Evolutionary conservation across 1,139 yeast genomes (phyloP).

Genomic region (Magnusiomyces tetraspermus): DNA sequence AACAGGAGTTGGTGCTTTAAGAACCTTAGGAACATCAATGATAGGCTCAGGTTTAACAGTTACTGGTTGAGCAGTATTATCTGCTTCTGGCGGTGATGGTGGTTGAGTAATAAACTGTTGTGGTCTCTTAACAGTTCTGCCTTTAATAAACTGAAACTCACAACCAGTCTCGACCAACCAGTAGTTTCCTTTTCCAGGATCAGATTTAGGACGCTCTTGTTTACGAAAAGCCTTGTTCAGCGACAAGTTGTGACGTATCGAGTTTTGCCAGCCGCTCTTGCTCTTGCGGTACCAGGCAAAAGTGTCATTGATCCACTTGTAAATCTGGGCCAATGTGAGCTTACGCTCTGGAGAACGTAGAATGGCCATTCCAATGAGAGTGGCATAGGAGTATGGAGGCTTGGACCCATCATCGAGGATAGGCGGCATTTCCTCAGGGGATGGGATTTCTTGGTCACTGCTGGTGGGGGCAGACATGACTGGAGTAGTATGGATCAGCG

Average conservation of each 20-base stretch:
- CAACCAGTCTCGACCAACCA: slow-evolving; percentile 85
- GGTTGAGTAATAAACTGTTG: no score
- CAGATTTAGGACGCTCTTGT: slow-evolving; percentile 82
- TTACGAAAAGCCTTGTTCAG: slow-evolving; percentile 81
- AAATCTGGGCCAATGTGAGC: slow-evolving; percentile 82
- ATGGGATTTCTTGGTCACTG: slow-evolving; percentile 24
- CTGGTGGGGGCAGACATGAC: no score
- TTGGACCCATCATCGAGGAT: slow-evolving; percentile 45
- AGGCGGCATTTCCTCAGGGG: slow-evolving; percentile 38
- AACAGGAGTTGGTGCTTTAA: no score
- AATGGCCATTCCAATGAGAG: slow-evolving; percentile 88
- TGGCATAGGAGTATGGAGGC: slow-evolving; percentile 93
- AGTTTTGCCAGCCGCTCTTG: no score
- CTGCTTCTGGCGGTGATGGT: background rate
- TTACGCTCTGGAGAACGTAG: slow-evolving; percentile 70
- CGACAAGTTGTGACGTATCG: slow-evolving; percentile 77
- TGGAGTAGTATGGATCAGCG: no score
- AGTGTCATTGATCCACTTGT: slow-evolving; percentile 87
- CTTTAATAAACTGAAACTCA: slow-evolving; percentile 73
- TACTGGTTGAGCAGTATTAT: background rate
- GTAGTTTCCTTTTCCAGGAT: slow-evolving; percentile 85
- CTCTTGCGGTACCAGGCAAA: slow-evolving; percentile 69
- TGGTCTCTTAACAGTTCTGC: slow-evolving; percentile 15
- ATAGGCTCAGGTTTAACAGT: no score
- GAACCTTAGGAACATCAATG: no score